Base-by-base conservation (phyloP, 2,329 filamentous ascomycete genomes). In the Sarocladium brachiariae region DNA sequence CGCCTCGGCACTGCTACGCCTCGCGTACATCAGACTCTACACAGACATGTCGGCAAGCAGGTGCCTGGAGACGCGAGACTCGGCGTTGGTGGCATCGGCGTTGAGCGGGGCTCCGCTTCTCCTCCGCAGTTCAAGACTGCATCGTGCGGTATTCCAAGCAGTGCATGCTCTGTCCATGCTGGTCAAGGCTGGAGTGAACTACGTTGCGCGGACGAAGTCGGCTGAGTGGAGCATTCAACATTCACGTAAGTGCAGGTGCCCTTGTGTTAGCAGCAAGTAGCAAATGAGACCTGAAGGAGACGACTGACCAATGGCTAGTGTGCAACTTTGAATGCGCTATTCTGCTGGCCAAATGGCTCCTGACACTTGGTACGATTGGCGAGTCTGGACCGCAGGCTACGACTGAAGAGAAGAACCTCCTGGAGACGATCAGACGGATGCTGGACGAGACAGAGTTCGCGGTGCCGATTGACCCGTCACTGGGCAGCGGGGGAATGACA, bases 131-230 rank as follows among this genome's bases (percentile, higher is more conserved):
- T 68, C 76, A 18, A 76, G 79, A 27, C 72, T 86, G 21, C 81
- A 79, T 30, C 71, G 81, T 41, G 84, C 83, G 1, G 77, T 87
- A 0, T 75, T 85, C 24, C 84, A 87, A 58, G 80, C 82, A 1
- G 79, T 84, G 24, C 84, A 87, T 59, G 83, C 84, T 0, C 67
- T 88, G 31, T 83, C 81, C 3, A 81, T 86, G 70, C 69, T 84
- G 21, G 79, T 85, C 52, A 84, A 83, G 61, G 71, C 75, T 13
- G 80, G 80, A 0, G 78, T 83, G 18, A 81, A 80, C 56, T 83
- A 81, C 56, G 77, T 83, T 45, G 78, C 80, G 37, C 73, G 77
- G 55, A 78, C 78, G 4, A 81, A 82, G 63, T 79, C 77, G 1
- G 68, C 77, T 1, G 76, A 81, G 59, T 82, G 80, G 80, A 81